These are phyloP conservation scores for Fusarium mangiferae DNA, from an alignment of 2,329 filamentous ascomycete genomes.

Conservation along the genomic window DNA sequence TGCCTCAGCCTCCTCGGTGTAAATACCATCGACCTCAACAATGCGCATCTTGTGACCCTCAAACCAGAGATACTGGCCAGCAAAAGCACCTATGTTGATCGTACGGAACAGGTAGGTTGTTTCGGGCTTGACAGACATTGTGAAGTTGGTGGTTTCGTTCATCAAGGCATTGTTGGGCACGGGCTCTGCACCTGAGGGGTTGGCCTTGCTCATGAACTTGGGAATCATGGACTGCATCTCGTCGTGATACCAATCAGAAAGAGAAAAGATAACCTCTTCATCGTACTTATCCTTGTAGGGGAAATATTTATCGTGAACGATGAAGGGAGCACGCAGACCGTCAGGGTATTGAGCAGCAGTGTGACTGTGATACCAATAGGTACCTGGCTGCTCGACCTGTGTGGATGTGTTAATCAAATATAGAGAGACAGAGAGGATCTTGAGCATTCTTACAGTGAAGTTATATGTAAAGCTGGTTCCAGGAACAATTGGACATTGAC, in stretches of 20 bases:
- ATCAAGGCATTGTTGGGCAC: conserved; percentile 75
- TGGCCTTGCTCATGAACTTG: conserved; percentile 62
- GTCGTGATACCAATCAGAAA: conserved; percentile 78
- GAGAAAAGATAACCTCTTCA: conserved; percentile 70
- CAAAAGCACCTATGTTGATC: conserved; percentile 79
- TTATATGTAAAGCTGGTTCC: conserved; percentile 75
- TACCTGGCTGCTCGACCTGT: conserved; percentile 72
- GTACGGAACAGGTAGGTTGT: conserved; percentile 80
- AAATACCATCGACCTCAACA: conserved; percentile 79
- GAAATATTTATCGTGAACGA: conserved; percentile 71
- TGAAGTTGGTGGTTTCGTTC: conserved; percentile 74
- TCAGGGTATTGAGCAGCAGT: conserved; percentile 75
- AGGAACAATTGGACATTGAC: conserved; percentile 74
- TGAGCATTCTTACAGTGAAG: conserved; percentile 64
- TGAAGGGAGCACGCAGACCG: conserved; percentile 71
- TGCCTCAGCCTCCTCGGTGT: conserved; percentile 68
- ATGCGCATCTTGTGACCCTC: conserved; percentile 75
- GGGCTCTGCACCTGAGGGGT: conserved; percentile 70
- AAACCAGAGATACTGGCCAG: conserved; percentile 73
- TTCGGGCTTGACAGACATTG: conserved; percentile 68
- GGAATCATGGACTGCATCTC: conserved; percentile 60
- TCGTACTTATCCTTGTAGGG: conserved; percentile 69
- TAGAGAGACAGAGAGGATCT: background rate
- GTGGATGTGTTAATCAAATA: background rate
- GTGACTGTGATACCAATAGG: conserved; percentile 85